These are phyloP conservation scores for Poa annua DNA, from an alignment of 176 grass and related monocot genomes.

Conservation along the genomic window DNA sequence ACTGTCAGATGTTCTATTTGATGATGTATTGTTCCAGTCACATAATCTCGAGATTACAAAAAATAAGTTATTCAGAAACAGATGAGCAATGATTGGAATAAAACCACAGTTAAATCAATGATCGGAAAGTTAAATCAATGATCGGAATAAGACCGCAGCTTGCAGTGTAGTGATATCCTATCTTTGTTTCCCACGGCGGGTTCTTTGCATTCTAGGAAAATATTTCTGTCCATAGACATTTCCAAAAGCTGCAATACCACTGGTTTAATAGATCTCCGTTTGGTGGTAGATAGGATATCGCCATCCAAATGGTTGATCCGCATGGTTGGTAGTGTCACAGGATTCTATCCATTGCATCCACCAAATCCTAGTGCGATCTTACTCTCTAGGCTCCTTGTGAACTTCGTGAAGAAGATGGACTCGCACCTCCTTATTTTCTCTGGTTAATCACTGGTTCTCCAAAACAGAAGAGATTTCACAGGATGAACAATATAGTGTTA, in stretches of 20 bases:
- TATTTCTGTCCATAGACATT: not conserved
- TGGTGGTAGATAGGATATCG: slow-evolving; percentile 38
- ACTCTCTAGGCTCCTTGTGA: not conserved
- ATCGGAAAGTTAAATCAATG: not conserved
- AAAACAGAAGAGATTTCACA: not conserved
- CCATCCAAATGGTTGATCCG: slow-evolving; percentile 41
- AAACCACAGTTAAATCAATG: too few species aligned
- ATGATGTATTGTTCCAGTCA: too few species aligned
- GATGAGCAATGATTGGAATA: not conserved
- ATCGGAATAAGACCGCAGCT: not conserved
- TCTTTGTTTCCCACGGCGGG: not conserved
- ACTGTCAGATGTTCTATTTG: not conserved
- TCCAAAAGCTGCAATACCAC: slow-evolving; percentile 9
- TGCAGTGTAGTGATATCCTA: not conserved
- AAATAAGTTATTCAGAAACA: not conserved
- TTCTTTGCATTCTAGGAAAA: not conserved
- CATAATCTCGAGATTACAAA: too few species aligned
- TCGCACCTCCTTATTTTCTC: not conserved
- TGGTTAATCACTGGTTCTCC: not conserved
- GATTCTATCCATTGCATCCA: slow-evolving; percentile 41
- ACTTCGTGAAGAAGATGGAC: not conserved
- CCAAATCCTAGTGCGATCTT: not conserved
- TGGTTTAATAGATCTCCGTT: slow-evolving; percentile 16
- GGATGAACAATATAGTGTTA: not conserved
- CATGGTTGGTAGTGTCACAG: slow-evolving; percentile 48